phyloP scores from a whole-genome alignment of 129 eudicot genomes.

The Centrapalus pauciflorus region DNA sequence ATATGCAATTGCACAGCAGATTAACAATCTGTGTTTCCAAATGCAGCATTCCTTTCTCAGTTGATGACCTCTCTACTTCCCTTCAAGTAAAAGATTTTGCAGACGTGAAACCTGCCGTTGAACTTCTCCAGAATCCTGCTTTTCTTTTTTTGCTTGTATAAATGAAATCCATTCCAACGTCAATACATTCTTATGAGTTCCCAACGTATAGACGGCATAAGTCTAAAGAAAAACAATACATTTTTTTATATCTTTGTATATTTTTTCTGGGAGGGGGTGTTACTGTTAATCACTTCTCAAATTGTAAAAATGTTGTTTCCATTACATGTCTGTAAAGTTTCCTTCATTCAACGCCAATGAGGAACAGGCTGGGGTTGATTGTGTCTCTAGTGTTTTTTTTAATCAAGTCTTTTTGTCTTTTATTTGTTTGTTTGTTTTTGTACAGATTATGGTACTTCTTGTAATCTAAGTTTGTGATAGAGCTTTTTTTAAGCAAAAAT shows the following conservation, averaged over 20 bases:
- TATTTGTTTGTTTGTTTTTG: background rate
- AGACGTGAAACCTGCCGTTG: constrained; percentile 63
- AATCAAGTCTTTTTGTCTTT: background rate
- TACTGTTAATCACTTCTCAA: too few relatives aligned
- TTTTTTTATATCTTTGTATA: constrained; percentile 21
- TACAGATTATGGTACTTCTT: background rate
- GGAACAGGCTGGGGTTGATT: constrained; percentile 23
- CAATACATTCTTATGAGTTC: background rate
- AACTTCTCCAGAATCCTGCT: constrained; percentile 62
- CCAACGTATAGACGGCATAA: constrained; percentile 16
- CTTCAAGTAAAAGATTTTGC: constrained; percentile 58
- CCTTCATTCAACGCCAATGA: background rate
- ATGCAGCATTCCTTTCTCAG: constrained; percentile 86
- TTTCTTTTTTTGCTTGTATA: constrained; percentile 61
- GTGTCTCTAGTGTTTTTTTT: constrained; percentile 7
- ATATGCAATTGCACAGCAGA: background rate
- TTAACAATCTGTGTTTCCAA: background rate
- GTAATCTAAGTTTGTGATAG: too few relatives aligned
- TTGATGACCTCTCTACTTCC: constrained; percentile 71
- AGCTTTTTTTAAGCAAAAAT: too few relatives aligned
- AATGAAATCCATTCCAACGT: too few relatives aligned
- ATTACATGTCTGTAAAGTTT: background rate
- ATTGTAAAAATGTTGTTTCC: constrained; percentile 24
- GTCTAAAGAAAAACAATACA: background rate
- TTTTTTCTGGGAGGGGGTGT: too few relatives aligned